Conservation (phyloP, 345 rosid species). For the Eutrema heterophyllum region DNA sequence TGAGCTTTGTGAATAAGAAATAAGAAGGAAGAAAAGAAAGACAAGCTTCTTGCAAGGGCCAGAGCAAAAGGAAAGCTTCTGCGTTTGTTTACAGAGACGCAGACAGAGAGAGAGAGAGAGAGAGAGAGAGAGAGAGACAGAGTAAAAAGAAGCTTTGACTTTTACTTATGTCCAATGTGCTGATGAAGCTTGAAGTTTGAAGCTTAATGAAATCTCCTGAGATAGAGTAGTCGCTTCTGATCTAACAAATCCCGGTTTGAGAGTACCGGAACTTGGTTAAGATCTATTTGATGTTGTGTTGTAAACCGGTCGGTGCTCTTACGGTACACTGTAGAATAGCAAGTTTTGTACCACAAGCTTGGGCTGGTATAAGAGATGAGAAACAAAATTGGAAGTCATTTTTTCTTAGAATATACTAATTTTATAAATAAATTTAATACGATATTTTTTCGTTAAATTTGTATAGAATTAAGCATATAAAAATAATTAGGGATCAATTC, state of each 20-base stretch:
- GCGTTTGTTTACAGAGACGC: slow-evolving; percentile 10
- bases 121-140: not conserved
- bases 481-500: not conserved
- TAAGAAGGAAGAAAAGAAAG: not conserved
- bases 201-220: not conserved
- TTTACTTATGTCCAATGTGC: not conserved
- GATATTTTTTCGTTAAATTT: too few species aligned
- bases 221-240: not conserved
- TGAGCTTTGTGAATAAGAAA: slow-evolving; percentile 19
- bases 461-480: not conserved
- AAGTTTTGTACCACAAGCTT: not conserved
- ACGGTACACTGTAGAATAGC: slow-evolving; percentile 9
- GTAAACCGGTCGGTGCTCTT: slow-evolving; percentile 13
- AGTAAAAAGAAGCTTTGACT: not conserved
- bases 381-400: not conserved
- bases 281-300: slow-evolving; percentile 2
- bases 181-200: not conserved
- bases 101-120: not conserved
- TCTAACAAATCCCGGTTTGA: not conserved
- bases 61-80: slow-evolving; percentile 7
- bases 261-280: slow-evolving; percentile 16
- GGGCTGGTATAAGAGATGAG: slow-evolving; percentile 2
- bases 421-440: too few species aligned
- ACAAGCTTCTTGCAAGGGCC: not conserved
- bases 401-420: not conserved